phyloP scores from a whole-genome alignment of 169 alveolate species.

The Eimeria acervulina region DNA sequence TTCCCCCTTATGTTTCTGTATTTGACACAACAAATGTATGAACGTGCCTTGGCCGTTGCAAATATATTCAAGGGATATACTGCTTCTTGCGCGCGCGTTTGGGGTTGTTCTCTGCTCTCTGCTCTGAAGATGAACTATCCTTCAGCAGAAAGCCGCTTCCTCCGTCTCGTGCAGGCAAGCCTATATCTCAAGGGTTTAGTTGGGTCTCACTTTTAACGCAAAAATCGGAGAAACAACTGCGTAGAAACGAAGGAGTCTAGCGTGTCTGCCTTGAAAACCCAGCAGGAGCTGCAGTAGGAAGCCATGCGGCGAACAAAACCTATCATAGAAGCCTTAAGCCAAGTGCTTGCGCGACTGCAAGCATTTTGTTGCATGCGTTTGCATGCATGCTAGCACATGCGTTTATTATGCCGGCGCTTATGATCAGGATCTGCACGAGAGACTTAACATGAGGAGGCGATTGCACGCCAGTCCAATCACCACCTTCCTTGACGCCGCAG shows the following conservation, averaged over 20 bases:
- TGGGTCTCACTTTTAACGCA: not conserved
- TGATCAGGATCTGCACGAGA: slow-evolving; percentile 46
- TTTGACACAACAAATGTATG: not conserved
- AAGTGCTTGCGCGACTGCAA: not conserved
- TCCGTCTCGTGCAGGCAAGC: slow-evolving; percentile 29
- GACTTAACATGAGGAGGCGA: slow-evolving; percentile 23
- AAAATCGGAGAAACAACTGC: not conserved
- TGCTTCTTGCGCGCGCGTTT: not conserved
- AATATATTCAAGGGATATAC: not conserved
- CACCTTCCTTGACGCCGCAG: slow-evolving; percentile 8
- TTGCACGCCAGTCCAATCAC: not conserved
- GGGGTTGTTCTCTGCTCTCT: not conserved
- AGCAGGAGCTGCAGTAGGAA: not conserved
- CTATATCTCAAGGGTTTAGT: not conserved
- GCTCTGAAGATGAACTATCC: slow-evolving; percentile 20
- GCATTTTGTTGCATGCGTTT: not conserved
- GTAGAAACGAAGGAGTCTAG: not conserved
- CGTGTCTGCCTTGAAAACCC: not conserved
- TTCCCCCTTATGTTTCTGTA: too few species aligned
- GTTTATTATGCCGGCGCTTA: not conserved
- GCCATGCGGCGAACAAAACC: not conserved
- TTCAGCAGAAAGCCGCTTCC: slow-evolving; percentile 39
- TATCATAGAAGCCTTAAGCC: not conserved
- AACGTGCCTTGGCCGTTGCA: not conserved
- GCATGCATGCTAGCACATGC: not conserved